Evolutionary conservation across 176 grass and related monocot species (phyloP), one percentile per base, ranked within the genome.

Genomic region (Lolium multiflorum): DNA sequence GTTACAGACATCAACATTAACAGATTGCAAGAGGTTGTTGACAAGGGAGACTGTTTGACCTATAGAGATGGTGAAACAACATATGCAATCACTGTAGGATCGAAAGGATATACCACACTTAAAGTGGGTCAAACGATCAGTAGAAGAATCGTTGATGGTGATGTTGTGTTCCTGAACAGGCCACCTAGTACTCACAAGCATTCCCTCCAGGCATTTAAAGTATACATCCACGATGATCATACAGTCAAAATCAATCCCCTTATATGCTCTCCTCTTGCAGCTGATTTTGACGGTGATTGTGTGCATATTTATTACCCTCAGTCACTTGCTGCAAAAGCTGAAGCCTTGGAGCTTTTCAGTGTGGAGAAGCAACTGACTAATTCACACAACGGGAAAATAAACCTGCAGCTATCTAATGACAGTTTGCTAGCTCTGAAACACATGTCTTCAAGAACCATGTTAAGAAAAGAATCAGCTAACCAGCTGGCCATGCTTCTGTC

Each of bases 121-220:
- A 96, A 95, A 86, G 81, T 96, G 59, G 96, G 96, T 37, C 96
- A 98, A 51, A 88, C 93, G 0, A 86, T 96, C 14, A 90, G 90
- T 58, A 81, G 96, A n/a, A 90, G 92, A 65, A 98, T 98, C 21
- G 82, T 96, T 76, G 92, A 98, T 86, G 96, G 96, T 47, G 96
- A 98, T 72, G 50, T 94, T 13, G 96, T 98, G 75, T 98, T 98
- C 62, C 91, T 98, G 11, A 98, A 98, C 62, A 81, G 96, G 44
- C 96, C 96, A 39, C 93, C 93, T 68, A 98, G 93, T 80, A 98
- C 96, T 15, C 93, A 98, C 81, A 98, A 98, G 16, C 96, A 98
- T 51, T 95, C 93, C 38, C 87, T 98, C 41, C 96, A 98, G 76
- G 96, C 96, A 3, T 98, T 98, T 70, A 89, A 81, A 68, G 96